A percentile compares a stretch with the other conserved stretches of the same genome.
Evolutionary conservation across 139 green algal species (phyloP).

Genomic region (Ostreobium quekettii): DNA sequence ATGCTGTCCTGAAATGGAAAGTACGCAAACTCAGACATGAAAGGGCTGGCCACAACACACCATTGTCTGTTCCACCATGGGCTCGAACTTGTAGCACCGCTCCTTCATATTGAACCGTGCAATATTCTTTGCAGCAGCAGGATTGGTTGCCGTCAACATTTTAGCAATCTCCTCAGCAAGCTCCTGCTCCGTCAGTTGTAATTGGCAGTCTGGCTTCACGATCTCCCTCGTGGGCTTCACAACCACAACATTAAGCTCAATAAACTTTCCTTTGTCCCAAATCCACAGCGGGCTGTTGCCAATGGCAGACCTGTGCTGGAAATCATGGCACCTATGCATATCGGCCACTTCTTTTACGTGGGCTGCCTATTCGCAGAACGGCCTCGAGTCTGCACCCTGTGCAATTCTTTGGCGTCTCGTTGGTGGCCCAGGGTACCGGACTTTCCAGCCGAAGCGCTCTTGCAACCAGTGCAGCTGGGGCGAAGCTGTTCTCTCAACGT

Average conservation of each 20-base stretch:
- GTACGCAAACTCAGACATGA: no score
- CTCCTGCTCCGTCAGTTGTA: slow-evolving; percentile 60
- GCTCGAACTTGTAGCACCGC: slow-evolving; percentile 53
- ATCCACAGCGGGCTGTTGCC: not conserved
- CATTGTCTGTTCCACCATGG: slow-evolving; percentile 76
- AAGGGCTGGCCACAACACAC: slow-evolving; percentile 6
- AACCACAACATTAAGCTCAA: not conserved
- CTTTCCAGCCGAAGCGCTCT: no score
- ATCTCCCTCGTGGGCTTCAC: slow-evolving; percentile 60
- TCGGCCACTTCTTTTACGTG: not conserved
- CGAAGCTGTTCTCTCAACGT: not conserved
- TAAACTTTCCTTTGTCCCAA: not conserved
- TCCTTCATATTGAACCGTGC: slow-evolving; percentile 73
- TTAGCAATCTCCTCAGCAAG: slow-evolving; percentile 77
- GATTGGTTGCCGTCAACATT: slow-evolving; percentile 80
- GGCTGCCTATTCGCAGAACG: not conserved
- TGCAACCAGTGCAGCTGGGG: no score
- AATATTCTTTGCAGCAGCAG: slow-evolving; percentile 61
- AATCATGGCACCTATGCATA: not conserved
- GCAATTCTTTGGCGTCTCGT: no score
- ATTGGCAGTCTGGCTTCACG: slow-evolving; percentile 63
- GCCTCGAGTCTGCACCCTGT: no score
- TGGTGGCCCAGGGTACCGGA: no score
- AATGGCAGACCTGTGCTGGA: not conserved
- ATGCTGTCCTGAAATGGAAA: no score